Evolutionary conservation across 352 stramenopile genomes (phyloP).

Genomic region (Phytopythium chamaehyphon): DNA sequence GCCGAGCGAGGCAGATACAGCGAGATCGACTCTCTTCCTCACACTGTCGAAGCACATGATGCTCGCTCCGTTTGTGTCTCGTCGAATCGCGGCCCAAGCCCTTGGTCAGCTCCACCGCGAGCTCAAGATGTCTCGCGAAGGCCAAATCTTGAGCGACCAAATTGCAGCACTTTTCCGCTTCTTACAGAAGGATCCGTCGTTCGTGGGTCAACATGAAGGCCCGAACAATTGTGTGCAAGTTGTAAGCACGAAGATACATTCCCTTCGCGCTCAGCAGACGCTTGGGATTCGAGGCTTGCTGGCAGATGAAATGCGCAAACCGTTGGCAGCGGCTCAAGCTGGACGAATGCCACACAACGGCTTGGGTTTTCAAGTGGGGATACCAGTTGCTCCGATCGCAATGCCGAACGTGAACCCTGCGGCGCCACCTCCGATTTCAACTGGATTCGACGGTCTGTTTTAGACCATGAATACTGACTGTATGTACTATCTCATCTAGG

Average conservation of each 20-base stretch:
- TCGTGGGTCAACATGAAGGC: background rate
- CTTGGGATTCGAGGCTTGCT: constrained; percentile 37
- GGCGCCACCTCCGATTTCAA: background rate
- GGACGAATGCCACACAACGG: background rate
- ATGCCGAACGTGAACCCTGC: background rate
- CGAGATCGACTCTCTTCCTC: constrained; percentile 20
- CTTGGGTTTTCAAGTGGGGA: too few species aligned
- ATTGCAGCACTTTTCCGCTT: constrained; percentile 32
- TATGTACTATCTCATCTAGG: too few species aligned
- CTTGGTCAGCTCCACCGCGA: constrained; percentile 34
- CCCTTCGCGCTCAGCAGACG: constrained; percentile 21
- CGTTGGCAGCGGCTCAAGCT: background rate
- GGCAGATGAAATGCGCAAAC: constrained; percentile 10
- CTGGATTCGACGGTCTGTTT: constrained; percentile 1
- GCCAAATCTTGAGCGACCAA: constrained; percentile 23
- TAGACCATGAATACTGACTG: too few species aligned
- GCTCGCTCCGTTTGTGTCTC: constrained; percentile 39
- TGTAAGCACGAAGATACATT: constrained; percentile 28
- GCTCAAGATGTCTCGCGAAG: constrained; percentile 18
- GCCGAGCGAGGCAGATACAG: background rate
- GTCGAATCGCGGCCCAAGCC: constrained; percentile 37
- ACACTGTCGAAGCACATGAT: constrained; percentile 56
- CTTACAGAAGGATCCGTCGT: constrained; percentile 10
- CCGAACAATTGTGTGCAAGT: constrained; percentile 6
- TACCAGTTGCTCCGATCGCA: too few species aligned